A percentile compares a stretch with the other conserved stretches of the same genome.
Conservation (phyloP, 1,284 basidiomycete genomes). For the Ustilago curta region DNA sequence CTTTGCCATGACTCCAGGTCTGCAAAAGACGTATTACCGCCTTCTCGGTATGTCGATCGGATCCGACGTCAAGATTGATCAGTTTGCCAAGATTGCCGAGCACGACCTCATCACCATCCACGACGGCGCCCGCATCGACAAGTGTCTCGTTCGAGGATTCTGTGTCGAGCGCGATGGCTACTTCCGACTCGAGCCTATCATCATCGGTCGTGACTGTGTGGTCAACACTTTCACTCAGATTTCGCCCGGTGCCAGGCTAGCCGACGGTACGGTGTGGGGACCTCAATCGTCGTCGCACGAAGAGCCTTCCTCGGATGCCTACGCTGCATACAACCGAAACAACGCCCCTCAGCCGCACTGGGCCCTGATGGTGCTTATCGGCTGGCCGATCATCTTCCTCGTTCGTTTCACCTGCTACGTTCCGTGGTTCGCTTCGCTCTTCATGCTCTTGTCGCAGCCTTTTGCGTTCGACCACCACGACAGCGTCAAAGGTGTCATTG, state of each 20-base stretch:
- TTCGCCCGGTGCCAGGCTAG: constrained; percentile 67
- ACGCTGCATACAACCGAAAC: constrained; percentile 67
- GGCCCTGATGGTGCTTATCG: constrained; percentile 62
- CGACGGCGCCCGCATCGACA: constrained; percentile 67
- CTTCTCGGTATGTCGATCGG: constrained; percentile 68
- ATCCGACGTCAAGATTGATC: constrained; percentile 65
- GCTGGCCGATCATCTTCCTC: constrained; percentile 62
- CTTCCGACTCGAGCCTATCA: constrained; percentile 68
- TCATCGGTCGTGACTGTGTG: constrained; percentile 69
- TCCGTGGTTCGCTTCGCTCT: constrained; percentile 68
- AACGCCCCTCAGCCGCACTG: constrained; percentile 61
- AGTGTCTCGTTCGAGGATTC: constrained; percentile 67
- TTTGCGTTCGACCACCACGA: constrained; percentile 68
- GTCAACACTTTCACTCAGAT: constrained; percentile 69
- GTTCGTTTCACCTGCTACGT: constrained; percentile 65
- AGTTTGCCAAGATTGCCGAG: constrained; percentile 64
- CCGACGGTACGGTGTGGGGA: constrained; percentile 69
- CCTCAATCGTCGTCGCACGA: constrained; percentile 69
- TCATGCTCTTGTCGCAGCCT: constrained; percentile 67
- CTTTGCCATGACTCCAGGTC: constrained; percentile 62
- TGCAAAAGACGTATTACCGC: constrained; percentile 67
- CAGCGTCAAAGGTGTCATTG: constrained; percentile 67
- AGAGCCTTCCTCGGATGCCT: constrained; percentile 66
- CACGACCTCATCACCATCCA: constrained; percentile 69
- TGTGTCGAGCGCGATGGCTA: constrained; percentile 69